phyloP scores from a whole-genome alignment of 768 basidiomycete genomes.

The Suillus subalutaceus region DNA sequence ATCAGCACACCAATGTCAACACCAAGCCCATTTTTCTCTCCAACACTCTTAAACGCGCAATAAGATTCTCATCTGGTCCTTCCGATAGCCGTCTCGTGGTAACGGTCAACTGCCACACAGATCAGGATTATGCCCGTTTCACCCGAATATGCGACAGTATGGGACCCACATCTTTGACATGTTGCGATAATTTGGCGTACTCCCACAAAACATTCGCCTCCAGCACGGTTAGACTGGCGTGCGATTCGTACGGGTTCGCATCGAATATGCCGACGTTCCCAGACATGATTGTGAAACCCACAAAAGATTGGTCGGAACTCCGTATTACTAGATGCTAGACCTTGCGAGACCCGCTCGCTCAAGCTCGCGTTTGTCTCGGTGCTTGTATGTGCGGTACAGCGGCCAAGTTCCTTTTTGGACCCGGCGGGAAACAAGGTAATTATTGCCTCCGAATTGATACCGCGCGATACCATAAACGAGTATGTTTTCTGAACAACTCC shows the following conservation, averaged over 20 bases:
- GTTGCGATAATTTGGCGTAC: slow-evolving; percentile 84
- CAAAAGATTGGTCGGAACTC: not conserved
- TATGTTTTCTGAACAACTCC: not conserved
- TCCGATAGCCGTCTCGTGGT: slow-evolving; percentile 73
- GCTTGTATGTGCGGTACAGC: not conserved
- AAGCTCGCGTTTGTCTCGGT: not conserved
- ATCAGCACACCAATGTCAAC: slow-evolving; percentile 72
- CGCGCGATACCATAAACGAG: not conserved
- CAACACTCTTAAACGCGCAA: slow-evolving; percentile 74
- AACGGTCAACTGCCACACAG: slow-evolving; percentile 52
- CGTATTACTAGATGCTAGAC: not conserved
- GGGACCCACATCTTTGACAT: slow-evolving; percentile 71
- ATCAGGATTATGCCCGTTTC: slow-evolving; percentile 2
- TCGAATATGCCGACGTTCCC: slow-evolving; percentile 47
- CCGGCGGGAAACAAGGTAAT: slow-evolving; percentile 1
- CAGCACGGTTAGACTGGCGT: slow-evolving; percentile 63
- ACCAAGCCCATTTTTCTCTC: slow-evolving; percentile 97
- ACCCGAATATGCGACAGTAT: slow-evolving; percentile 1
- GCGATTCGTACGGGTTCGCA: slow-evolving; percentile 72
- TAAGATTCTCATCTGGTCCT: slow-evolving; percentile 75
- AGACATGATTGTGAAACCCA: slow-evolving; percentile 17
- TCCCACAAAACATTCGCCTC: slow-evolving; percentile 91
- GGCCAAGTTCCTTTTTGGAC: not conserved
- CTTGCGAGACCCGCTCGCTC: not conserved
- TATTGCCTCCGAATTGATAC: not conserved